Evolutionary conservation across 352 stramenopile genomes (phyloP), one percentile per base, ranked within the genome.

Genomic region (Pythium pectinolyticum): DNA sequence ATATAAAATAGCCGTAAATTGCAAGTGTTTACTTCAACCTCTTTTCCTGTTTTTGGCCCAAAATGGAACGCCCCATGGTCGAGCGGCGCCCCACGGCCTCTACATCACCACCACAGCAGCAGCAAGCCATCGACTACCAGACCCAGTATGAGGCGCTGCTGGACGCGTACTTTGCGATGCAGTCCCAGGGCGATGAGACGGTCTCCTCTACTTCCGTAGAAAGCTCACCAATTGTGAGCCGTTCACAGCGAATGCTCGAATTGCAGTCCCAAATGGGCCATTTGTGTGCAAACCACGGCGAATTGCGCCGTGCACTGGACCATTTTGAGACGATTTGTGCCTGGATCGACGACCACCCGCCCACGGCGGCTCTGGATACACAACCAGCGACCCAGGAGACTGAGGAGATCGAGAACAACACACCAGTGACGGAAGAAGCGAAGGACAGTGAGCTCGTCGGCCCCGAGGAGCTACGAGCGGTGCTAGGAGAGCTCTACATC

Each of bases 241-340:
- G 52, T 15, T 45, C 25, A 9, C 65, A 72, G 53, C 65, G 58
- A 7, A 30, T 57, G 40, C 27, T 72, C 10, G 65, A 72, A 53
- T 32, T 62, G 7, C 66, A 80, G 25, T 78, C 75, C 34, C 45
- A 73, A 4, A 48, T 84, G 24, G 79, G 72, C 11, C 45, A 73
- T 30, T 55, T 82, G 15, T 83, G 73, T 27, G 55, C 62, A 3
- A 28, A 68, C 22, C 61, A 81, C 30, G 63, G 66, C 20, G 73
- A 84, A 48, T 67, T 72, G 8, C 34, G 35, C 0, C 63, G 74
- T 4, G 77, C 77, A 14, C 46, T 49, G 15, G 63, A 63, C 35
- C 80, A 83, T 57, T 83, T 80, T 40, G 56, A 78, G 10, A 35
- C 25, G 15, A 62, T 72, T 20, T 20, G 41, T 25, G 3, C 8